phyloP scores from a whole-genome alignment of 2,329 filamentous ascomycete genomes.

The Pseudogymnoascus sp. region DNA sequence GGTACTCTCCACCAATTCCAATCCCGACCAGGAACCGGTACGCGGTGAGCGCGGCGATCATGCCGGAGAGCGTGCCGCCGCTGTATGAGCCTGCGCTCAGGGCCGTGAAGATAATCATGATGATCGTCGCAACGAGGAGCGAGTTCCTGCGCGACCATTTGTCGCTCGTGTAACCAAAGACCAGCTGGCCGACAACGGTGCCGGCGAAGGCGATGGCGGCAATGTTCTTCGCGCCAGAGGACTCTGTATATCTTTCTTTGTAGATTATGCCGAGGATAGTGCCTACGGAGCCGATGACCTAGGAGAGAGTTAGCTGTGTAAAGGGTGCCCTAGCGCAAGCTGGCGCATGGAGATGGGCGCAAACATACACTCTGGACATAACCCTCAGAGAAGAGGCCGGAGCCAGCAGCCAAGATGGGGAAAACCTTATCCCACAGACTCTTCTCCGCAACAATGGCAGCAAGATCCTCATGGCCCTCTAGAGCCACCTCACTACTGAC shows the following conservation, averaged over 20 bases:
- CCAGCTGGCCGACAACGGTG: slow-evolving; percentile 71
- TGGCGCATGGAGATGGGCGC: neutral
- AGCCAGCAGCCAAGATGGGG: slow-evolving; percentile 81
- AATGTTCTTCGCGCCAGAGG: slow-evolving; percentile 64
- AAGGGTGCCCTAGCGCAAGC: neutral
- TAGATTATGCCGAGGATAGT: slow-evolving; percentile 68
- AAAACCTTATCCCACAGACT: neutral
- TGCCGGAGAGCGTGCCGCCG: slow-evolving; percentile 56
- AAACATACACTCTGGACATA: slow-evolving; percentile 73
- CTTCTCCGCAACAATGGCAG: neutral
- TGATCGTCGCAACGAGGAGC: slow-evolving; percentile 70
- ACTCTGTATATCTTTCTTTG: slow-evolving; percentile 57
- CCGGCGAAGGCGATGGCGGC: slow-evolving; percentile 78
- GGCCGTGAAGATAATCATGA: slow-evolving; percentile 78
- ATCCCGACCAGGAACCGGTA: slow-evolving; percentile 77
- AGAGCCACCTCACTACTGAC: neutral
- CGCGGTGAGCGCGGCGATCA: slow-evolving; percentile 71
- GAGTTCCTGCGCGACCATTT: slow-evolving; percentile 79
- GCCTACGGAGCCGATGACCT: slow-evolving; percentile 83
- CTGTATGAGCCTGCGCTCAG: slow-evolving; percentile 71
- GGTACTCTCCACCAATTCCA: slow-evolving; percentile 77
- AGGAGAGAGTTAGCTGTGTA: neutral
- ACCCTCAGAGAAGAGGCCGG: slow-evolving; percentile 83
- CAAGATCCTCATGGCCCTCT: neutral
- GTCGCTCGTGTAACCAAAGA: slow-evolving; percentile 75